A percentile compares a stretch with the other conserved stretches of the same genome.
These are phyloP conservation scores for Phyllosticta capitalensis DNA, from an alignment of 2,329 filamentous ascomycete genomes.

Conservation along the genomic window DNA sequence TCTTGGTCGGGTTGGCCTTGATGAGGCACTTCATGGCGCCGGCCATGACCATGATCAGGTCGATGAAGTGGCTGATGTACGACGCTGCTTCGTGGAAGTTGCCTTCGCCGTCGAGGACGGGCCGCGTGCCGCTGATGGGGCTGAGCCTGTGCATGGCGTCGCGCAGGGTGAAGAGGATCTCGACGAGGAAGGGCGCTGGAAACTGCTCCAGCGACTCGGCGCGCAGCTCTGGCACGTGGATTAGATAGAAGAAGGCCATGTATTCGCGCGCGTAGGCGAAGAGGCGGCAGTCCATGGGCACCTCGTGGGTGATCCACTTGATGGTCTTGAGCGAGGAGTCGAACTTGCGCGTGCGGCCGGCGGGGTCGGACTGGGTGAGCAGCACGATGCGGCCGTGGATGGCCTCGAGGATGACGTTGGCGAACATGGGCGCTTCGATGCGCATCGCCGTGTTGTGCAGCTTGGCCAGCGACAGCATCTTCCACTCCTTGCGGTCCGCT, in stretches of 20 bases:
- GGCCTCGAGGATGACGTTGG: not conserved
- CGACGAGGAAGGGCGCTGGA: not conserved
- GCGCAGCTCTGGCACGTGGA: not conserved
- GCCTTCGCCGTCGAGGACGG: not conserved
- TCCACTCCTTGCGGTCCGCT: not conserved
- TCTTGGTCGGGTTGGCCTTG: not conserved
- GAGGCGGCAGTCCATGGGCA: not conserved
- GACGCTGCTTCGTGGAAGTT: not conserved
- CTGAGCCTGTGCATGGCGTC: not conserved
- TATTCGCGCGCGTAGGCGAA: not conserved
- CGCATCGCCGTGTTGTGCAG: not conserved
- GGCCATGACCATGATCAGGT: not conserved
- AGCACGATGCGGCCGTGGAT: not conserved
- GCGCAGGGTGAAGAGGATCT: not conserved
- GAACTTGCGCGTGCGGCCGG: not conserved
- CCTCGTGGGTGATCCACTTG: not conserved
- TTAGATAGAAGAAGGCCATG: not conserved
- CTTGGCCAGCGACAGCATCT: not conserved
- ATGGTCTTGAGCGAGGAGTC: not conserved
- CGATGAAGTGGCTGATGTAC: not conserved
- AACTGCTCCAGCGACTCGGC: not conserved
- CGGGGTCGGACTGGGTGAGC: not conserved
- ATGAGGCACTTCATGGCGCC: not conserved
- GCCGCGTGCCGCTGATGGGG: not conserved
- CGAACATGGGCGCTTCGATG: not conserved